A percentile compares a stretch with the other conserved stretches of the same genome.
Conservation (phyloP, 805 yeast species). For the Metschnikowia gruessii region DNA sequence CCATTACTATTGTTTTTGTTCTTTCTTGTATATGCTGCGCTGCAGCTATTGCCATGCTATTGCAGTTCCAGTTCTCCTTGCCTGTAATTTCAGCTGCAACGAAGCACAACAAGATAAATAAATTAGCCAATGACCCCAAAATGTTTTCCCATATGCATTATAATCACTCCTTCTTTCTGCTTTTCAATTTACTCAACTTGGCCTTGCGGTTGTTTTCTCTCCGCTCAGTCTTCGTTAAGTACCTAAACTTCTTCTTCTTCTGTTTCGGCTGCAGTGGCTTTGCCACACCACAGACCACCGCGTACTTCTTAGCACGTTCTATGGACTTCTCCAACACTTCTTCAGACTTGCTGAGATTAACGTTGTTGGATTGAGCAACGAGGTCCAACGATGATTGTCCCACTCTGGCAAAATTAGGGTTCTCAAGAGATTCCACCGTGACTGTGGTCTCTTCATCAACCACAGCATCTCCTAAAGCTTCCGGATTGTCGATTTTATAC, state of each 20-base stretch:
- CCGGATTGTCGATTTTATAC: slow-evolving; percentile 29
- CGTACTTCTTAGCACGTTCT: slow-evolving; percentile 78
- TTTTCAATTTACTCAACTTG: slow-evolving; percentile 26
- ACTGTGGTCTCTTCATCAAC: slow-evolving; percentile 49
- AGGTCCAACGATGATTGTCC: slow-evolving; percentile 37
- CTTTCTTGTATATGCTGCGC: too few species aligned
- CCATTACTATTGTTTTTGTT: too few species aligned
- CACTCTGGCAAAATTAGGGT: slow-evolving; percentile 36
- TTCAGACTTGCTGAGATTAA: slow-evolving; percentile 64
- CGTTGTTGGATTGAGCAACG: slow-evolving; percentile 63
- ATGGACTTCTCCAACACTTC: slow-evolving; percentile 72
- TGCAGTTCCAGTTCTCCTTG: neutral
- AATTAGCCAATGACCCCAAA: slow-evolving; percentile 1
- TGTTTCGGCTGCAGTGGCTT: slow-evolving; percentile 34
- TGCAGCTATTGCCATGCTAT: neutral
- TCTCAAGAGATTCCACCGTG: slow-evolving; percentile 54
- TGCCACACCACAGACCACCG: slow-evolving; percentile 55
- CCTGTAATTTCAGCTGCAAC: neutral
- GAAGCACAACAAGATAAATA: too few species aligned
- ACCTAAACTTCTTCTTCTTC: slow-evolving; percentile 70
- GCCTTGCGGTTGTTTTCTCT: slow-evolving; percentile 42
- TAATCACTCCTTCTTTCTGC: slow-evolving; percentile 17
- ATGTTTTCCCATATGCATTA: slow-evolving; percentile 1
- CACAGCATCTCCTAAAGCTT: slow-evolving; percentile 32
- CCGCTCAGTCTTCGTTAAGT: slow-evolving; percentile 79